Percentiles rank a stretch among this genome's conserved stretches.
These are phyloP conservation scores for Steccherinum ochraceum DNA, from an alignment of 768 basidiomycete species.

Conservation along the genomic window DNA sequence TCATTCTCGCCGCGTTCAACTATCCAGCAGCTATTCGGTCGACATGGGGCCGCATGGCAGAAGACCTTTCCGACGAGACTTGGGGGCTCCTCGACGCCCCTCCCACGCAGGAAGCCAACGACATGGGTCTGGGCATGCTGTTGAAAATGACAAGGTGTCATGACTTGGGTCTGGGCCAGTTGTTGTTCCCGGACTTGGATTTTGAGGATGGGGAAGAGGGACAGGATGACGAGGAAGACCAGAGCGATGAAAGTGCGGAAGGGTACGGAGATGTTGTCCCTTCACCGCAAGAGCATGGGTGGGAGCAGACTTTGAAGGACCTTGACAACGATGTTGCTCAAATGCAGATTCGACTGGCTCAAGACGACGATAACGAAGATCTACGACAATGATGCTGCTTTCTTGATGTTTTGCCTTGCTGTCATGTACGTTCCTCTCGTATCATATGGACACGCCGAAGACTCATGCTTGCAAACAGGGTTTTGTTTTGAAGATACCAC, in stretches of 20 bases:
- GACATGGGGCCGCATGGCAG: slow-evolving; percentile 62
- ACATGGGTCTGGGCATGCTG: slow-evolving; percentile 50
- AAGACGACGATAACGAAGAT: too few species aligned
- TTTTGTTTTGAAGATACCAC: too few species aligned
- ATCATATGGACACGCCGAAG: too few species aligned
- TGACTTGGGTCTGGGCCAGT: slow-evolving; percentile 67
- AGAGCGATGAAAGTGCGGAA: neutral
- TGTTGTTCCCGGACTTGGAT: slow-evolving; percentile 30
- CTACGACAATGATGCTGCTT: too few species aligned
- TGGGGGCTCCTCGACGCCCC: slow-evolving; percentile 54
- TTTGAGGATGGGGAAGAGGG: slow-evolving; percentile 5
- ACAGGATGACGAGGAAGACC: neutral
- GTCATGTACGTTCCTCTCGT: too few species aligned
- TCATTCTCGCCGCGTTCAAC: slow-evolving; percentile 62
- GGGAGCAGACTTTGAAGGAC: too few species aligned
- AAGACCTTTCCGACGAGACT: slow-evolving; percentile 60
- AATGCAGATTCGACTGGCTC: too few species aligned
- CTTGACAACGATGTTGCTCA: too few species aligned
- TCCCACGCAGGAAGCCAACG: slow-evolving; percentile 26
- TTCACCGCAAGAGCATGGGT: too few species aligned
- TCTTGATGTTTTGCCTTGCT: too few species aligned
- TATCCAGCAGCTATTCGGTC: slow-evolving; percentile 57
- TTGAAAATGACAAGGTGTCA: slow-evolving; percentile 71
- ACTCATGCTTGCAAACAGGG: too few species aligned
- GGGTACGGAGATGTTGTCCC: neutral